Percentiles rank a stretch among this genome's conserved stretches.
phyloP scores from a whole-genome alignment of 106 monocot genomes.

The Cymbidium sinense region DNA sequence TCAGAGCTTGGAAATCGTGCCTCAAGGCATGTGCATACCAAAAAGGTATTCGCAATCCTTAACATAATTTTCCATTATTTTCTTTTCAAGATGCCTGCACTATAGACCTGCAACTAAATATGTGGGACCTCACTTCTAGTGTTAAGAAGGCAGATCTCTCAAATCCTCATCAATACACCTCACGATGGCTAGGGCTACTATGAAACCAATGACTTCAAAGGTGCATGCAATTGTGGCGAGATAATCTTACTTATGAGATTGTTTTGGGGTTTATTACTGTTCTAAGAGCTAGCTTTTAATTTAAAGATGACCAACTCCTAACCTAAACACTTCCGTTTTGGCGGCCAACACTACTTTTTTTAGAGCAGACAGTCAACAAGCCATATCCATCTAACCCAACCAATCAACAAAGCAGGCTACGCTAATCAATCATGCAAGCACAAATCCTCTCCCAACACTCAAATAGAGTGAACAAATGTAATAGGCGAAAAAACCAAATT shows the following conservation, averaged over 20 bases:
- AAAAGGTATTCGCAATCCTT: too few relatives aligned
- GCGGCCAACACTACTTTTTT: not conserved
- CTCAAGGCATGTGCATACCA: too few relatives aligned
- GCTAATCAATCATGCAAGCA: not conserved
- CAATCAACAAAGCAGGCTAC: not conserved
- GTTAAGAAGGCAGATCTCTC: too few relatives aligned
- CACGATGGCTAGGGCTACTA: too few relatives aligned
- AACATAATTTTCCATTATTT: too few relatives aligned
- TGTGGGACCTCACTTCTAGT: too few relatives aligned
- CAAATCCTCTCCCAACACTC: not conserved
- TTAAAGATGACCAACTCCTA: not conserved
- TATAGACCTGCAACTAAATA: too few relatives aligned
- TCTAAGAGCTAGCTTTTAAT: not conserved
- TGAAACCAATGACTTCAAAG: too few relatives aligned
- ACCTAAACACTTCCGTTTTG: not conserved
- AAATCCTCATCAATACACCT: too few relatives aligned
- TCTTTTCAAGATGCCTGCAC: too few relatives aligned
- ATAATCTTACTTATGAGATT: not conserved
- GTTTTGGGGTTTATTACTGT: not conserved
- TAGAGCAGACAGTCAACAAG: not conserved
- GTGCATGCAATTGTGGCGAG: not conserved
- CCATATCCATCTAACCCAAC: not conserved
- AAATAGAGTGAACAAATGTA: not conserved
- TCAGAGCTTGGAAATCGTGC: too few relatives aligned
- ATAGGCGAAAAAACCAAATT: not conserved